Percentiles rank a stretch among this genome's conserved stretches.
Evolutionary conservation across 176 grass and related monocot species (phyloP).

Genomic region (Triticum urartu): DNA sequence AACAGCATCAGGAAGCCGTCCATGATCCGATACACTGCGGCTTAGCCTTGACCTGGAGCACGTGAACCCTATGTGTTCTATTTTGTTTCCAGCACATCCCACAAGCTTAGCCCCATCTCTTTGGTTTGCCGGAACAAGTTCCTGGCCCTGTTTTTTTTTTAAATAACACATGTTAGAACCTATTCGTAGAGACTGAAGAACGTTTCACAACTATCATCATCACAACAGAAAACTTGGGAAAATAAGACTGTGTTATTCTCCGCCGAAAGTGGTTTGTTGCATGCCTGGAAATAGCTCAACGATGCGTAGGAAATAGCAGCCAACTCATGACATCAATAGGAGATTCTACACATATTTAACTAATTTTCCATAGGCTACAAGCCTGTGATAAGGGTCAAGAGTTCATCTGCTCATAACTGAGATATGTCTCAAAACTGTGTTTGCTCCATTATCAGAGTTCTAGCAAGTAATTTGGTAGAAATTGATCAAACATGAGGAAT

Average conservation of each 20-base stretch:
- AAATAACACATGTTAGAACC: not conserved
- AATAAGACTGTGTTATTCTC: not conserved
- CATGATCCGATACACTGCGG: conserved; percentile 34
- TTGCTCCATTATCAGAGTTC: not conserved
- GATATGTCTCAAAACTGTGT: not conserved
- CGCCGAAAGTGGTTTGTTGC: not conserved
- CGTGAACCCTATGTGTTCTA: not conserved
- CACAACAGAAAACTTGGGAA: not conserved
- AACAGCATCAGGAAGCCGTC: conserved; percentile 65
- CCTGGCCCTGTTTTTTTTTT: conserved; percentile 26
- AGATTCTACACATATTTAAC: not conserved
- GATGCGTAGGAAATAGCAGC: not conserved
- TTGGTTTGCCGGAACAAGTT: conserved; percentile 25
- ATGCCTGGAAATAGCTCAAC: not conserved
- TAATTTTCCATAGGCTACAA: not conserved
- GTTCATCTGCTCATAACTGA: not conserved
- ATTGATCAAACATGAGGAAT: not conserved
- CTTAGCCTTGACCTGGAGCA: conserved; percentile 8
- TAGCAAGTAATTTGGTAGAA: not conserved
- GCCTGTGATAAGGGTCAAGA: not conserved
- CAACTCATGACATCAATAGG: not conserved
- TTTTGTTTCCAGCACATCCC: conserved; percentile 7
- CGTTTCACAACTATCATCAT: not conserved
- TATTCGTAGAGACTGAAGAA: not conserved
- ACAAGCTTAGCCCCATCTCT: conserved; percentile 16